phyloP scores from a whole-genome alignment of 2,329 filamentous ascomycete species.

The Diaporthe sp. region DNA sequence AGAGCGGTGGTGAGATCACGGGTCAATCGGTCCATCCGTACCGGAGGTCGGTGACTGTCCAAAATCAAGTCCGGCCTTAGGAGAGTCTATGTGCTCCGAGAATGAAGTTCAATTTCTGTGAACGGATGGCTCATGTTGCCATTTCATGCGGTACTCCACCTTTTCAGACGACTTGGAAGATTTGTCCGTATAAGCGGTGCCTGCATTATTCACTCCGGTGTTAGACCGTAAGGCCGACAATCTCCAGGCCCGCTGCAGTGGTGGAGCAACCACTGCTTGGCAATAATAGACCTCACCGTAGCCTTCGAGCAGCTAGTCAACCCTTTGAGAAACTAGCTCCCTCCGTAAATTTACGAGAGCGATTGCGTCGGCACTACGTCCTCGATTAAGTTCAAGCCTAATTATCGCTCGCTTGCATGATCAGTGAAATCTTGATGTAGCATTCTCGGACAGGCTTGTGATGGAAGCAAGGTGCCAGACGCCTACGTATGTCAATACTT shows the following conservation, averaged over 20 bases:
- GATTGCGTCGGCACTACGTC: not conserved
- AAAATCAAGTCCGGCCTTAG: not conserved
- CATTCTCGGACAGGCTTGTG: too few species aligned
- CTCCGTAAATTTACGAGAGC: not conserved
- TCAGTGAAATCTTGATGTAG: not conserved
- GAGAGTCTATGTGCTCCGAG: not conserved
- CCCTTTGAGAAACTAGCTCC: not conserved
- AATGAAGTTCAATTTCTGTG: not conserved
- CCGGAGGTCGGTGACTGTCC: not conserved
- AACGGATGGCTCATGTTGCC: too few species aligned
- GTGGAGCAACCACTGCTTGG: conserved; percentile 6
- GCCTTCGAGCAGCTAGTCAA: not conserved
- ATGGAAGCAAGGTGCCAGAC: too few species aligned
- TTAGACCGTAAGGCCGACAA: not conserved
- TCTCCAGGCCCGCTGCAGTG: not conserved
- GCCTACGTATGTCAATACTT: too few species aligned
- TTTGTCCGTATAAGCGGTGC: too few species aligned
- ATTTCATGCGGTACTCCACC: too few species aligned
- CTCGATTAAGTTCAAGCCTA: too few species aligned
- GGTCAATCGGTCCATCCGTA: not conserved
- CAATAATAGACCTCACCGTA: not conserved
- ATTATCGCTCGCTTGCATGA: too few species aligned
- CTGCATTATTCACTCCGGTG: not conserved
- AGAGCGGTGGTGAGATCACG: not conserved
- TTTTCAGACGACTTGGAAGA: not conserved